A percentile compares a stretch with the other conserved stretches of the same genome.
Conservation (phyloP, 805 yeast genomes). For the Zygoascus ofunaensis region DNA sequence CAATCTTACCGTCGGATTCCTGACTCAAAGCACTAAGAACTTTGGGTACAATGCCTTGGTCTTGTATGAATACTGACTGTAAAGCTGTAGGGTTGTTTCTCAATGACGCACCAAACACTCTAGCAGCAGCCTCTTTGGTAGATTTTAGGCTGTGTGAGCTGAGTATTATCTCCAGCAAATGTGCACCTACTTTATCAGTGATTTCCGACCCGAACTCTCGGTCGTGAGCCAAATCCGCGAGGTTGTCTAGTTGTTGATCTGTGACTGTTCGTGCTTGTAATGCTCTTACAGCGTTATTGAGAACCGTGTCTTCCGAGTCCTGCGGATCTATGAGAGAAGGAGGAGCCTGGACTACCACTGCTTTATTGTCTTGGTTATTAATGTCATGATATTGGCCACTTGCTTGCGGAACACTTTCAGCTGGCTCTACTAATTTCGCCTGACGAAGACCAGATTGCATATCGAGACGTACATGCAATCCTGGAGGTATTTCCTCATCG, state of each 20-base stretch:
- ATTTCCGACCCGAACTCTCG: constrained; percentile 47
- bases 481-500: constrained; percentile 74
- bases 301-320: not conserved
- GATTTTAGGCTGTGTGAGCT: not conserved
- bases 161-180: constrained; percentile 13
- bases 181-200: constrained; percentile 22
- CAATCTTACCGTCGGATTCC: constrained; percentile 14
- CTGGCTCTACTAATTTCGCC: constrained; percentile 55
- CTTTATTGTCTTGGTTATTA: constrained; percentile 6
- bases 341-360: not conserved
- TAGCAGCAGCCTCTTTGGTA: constrained; percentile 41
- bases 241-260: constrained; percentile 31
- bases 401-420: no score
- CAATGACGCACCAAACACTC: constrained; percentile 57
- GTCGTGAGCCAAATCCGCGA: constrained; percentile 53
- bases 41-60: constrained; percentile 1
- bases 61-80: constrained; percentile 5
- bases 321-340: not conserved
- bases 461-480: constrained; percentile 66
- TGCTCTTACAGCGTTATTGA: not conserved
- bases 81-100: constrained; percentile 65
- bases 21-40: constrained; percentile 5
- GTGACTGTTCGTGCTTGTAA: constrained; percentile 9
- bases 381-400: constrained; percentile 16
- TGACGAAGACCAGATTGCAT: constrained; percentile 61